Percentiles rank a stretch among this genome's conserved stretches.
phyloP scores from a whole-genome alignment of 148 eudicot genomes.

The Selenicereus undatus region DNA sequence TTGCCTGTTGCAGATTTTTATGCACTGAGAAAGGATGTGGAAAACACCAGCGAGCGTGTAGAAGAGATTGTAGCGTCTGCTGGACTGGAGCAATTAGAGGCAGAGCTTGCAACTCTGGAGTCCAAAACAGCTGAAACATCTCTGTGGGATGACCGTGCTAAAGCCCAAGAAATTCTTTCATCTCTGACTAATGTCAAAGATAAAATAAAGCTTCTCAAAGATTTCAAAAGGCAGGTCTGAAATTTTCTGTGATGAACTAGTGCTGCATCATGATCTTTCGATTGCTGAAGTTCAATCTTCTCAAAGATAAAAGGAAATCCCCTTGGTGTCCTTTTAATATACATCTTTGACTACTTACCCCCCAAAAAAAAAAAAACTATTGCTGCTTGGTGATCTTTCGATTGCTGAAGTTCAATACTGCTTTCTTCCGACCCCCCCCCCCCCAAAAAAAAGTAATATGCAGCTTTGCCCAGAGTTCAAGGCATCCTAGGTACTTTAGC shows the following conservation, averaged over 20 bases:
- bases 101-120: constrained; percentile 63
- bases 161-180: constrained; percentile 85
- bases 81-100: constrained; percentile 70
- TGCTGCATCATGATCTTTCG: neutral
- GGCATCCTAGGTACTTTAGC: neutral
- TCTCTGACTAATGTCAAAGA: constrained; percentile 84
- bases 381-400: neutral
- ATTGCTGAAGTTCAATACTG: neutral
- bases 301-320: no score
- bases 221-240: constrained; percentile 69
- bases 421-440: neutral
- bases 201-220: constrained; percentile 64
- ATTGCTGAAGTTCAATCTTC: neutral
- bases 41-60: constrained; percentile 54
- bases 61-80: constrained; percentile 70
- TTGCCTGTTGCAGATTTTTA: constrained; percentile 65
- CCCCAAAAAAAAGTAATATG: neutral
- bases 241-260: neutral
- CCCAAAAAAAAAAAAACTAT: no score
- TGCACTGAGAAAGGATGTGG: constrained; percentile 77
- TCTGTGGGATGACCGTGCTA: constrained; percentile 89
- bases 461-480: neutral
- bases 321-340: no score
- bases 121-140: constrained; percentile 66
- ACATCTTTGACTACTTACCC: no score